Evolutionary conservation across 257 asterid species (phyloP), one percentile per base, ranked within the genome.

Genomic region (Handroanthus guayacan): DNA sequence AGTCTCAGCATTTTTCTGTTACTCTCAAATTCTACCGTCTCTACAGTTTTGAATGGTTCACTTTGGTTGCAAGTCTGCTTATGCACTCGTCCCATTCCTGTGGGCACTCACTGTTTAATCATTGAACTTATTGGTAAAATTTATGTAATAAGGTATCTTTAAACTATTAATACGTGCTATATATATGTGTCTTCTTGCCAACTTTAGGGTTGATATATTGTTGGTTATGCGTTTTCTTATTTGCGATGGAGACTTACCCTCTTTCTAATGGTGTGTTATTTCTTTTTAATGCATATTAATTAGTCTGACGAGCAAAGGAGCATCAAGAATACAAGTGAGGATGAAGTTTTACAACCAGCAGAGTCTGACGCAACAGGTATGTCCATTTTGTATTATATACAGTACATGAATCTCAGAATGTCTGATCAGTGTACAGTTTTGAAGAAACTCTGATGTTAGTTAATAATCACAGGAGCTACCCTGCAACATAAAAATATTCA

Each of bases 341-440:
- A 51, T 52, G 80, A 83, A 69, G 84, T 74, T 57, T 66, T 51
- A 67, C 81, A 72, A 76, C 50, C 78, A 75, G 71, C 75, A 48
- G 75, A 67, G 76, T 48, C 86, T 66, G 87, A 67, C 66, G 54
- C 52, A 18, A 60, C 82, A 80, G 90, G 95, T 88, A 83, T 39
- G 72, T 18, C 36, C 25, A 69, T 70, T 72, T 69, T 72, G 54
- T 13, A 25, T 62, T 56, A 45, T 73, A 55, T 63, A 11, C 52
- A 69, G 36, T 31, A 3, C 41, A 73, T 54, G 43, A 37, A 64
- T 72, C 51, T 50, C 62, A 38, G 48, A 61, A 20, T 66, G 71
- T 39, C 54, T 71, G 31, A 61, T 68, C 68, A n/a, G 67, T 34
- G 34, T 57, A 36, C 34, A 50, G 36, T 56, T 67, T 36, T 48